These are phyloP conservation scores for Candida silvatica DNA, from an alignment of 805 yeast genomes.

Conservation along the genomic window DNA sequence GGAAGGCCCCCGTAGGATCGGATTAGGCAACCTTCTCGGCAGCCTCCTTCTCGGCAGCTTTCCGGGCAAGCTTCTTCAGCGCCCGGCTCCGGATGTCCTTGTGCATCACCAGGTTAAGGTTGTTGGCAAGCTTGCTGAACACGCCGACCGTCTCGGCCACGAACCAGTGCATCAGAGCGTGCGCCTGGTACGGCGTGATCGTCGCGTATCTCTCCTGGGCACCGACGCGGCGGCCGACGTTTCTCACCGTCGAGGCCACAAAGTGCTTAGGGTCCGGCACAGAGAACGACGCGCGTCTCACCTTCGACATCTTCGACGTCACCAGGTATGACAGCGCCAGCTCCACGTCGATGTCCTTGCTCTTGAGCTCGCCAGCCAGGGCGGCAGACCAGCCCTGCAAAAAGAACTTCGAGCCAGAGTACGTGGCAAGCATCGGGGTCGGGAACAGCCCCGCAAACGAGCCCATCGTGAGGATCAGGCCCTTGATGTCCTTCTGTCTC, in stretches of 20 bases:
- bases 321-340: conserved; percentile 81
- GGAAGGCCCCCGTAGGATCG: not conserved
- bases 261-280: conserved; percentile 80
- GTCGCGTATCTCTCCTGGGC: conserved; percentile 89
- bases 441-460: conserved; percentile 94
- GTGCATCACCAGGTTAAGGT: conserved; percentile 70
- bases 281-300: conserved; percentile 61
- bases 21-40: conserved; percentile 30
- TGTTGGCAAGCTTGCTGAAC: conserved; percentile 60
- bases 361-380: conserved; percentile 73
- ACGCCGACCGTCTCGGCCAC: conserved; percentile 79
- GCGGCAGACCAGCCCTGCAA: conserved; percentile 90
- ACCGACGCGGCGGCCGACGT: conserved; percentile 80
- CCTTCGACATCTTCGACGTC: conserved; percentile 92
- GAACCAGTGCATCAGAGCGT: conserved; percentile 83
- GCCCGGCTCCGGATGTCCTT: conserved; percentile 75
- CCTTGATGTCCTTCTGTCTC: conserved; percentile 36
- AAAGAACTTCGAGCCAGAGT: conserved; percentile 94
- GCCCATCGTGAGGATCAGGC: conserved; percentile 89
- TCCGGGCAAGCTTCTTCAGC: conserved; percentile 56
- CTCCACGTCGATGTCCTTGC: conserved; percentile 74
- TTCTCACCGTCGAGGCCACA: conserved; percentile 61
- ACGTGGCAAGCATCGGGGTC: conserved; percentile 84
- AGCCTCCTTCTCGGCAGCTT: conserved; percentile 17
- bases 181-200: conserved; percentile 86